Percentiles rank a stretch among this genome's conserved stretches.
Conservation (phyloP, 371 early-diverging fungal genomes). For the Circinella umbellata region DNA sequence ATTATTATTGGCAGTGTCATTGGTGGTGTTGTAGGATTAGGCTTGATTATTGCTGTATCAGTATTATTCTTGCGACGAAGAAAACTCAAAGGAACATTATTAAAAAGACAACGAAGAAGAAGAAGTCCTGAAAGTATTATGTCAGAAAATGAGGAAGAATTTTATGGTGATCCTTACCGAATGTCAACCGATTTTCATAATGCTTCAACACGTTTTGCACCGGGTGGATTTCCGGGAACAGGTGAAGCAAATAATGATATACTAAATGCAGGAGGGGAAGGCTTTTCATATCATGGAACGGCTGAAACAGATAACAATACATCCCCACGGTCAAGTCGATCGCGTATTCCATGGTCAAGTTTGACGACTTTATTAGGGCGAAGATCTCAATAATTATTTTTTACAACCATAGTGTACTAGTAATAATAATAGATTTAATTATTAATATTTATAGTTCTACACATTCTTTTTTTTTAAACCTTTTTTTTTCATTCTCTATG, state of each 20-base stretch:
- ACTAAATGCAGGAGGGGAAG: background rate
- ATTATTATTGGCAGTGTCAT: conserved; percentile 1
- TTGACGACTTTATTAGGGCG: no score
- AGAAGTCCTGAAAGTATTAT: no score
- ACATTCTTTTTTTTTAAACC: no score
- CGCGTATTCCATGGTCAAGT: no score
- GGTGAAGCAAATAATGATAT: background rate
- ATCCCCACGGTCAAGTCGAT: no score
- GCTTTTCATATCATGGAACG: background rate
- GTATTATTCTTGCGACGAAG: background rate
- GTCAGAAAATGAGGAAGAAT: background rate
- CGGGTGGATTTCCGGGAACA: background rate
- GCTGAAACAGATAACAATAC: background rate
- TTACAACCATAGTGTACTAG: no score
- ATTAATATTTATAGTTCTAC: no score
- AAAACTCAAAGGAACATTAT: background rate
- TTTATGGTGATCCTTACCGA: background rate
- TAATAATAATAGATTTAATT: no score
- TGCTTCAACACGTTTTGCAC: background rate
- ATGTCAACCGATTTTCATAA: background rate
- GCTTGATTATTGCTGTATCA: background rate
- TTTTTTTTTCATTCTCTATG: no score
- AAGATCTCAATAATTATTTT: no score
- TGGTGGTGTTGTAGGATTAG: background rate
- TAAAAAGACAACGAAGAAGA: background rate